Conservation (phyloP, 2,329 filamentous ascomycete species). For the Sphaerulina populicola region DNA sequence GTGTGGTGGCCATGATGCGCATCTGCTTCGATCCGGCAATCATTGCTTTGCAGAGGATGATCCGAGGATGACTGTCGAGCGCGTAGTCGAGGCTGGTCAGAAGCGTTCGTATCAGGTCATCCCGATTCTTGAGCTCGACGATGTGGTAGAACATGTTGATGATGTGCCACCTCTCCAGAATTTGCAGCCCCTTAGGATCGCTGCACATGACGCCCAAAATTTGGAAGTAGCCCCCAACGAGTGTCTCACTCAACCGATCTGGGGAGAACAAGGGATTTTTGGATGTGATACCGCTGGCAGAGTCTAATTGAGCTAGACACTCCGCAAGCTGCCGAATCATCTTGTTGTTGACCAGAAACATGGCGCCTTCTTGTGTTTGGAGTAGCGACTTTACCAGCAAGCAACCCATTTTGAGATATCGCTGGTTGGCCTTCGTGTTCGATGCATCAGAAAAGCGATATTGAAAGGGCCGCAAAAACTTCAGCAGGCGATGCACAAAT, state of each 20-base stretch:
- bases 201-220: constrained; percentile 82
- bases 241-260: constrained; percentile 73
- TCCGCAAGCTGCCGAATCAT: constrained; percentile 88
- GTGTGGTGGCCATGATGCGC: constrained; percentile 78
- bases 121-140: constrained; percentile 78
- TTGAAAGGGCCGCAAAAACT: constrained; percentile 95
- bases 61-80: constrained; percentile 72
- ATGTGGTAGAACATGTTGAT: constrained; percentile 99
- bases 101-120: constrained; percentile 81
- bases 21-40: constrained; percentile 87
- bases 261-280: constrained; percentile 81
- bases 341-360: constrained; percentile 85
- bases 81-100: constrained; percentile 89
- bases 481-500: constrained; percentile 88
- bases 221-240: constrained; percentile 88
- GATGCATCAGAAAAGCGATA: constrained; percentile 85
- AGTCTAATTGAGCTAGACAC: constrained; percentile 89
- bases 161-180: constrained; percentile 94
- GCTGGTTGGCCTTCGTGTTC: constrained; percentile 86
- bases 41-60: constrained; percentile 86
- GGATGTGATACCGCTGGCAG: constrained; percentile 64
- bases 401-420: constrained; percentile 85
- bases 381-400: constrained; percentile 78
- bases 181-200: constrained; percentile 71
- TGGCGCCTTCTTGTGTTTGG: constrained; percentile 74